A percentile compares a stretch with the other conserved stretches of the same genome.
Evolutionary conservation across 305 asterid genomes (phyloP).

Genomic region (Fraxinus ornus): DNA sequence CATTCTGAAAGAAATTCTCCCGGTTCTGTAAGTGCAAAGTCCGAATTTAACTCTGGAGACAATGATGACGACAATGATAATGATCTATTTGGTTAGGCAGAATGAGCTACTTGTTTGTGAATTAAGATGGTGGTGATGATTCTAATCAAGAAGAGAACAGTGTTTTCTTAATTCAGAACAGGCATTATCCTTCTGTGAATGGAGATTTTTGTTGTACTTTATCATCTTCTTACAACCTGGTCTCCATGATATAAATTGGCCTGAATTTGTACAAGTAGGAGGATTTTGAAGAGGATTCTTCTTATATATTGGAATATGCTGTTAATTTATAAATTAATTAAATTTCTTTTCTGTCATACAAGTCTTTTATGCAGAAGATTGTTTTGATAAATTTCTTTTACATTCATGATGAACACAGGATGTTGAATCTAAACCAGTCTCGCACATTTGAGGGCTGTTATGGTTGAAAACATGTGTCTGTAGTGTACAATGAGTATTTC

Average conservation of each 20-base stretch:
- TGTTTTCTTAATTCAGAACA: conserved; percentile 24
- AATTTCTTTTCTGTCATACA: neutral
- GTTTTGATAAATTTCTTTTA: neutral
- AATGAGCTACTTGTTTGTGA: conserved; percentile 22
- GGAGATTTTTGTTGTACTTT: conserved; percentile 42
- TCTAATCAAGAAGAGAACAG: conserved; percentile 25
- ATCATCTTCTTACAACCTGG: conserved; percentile 22
- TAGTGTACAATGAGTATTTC: neutral
- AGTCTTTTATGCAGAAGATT: neutral
- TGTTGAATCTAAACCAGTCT: neutral
- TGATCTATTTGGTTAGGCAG: conserved; percentile 81
- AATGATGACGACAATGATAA: conserved; percentile 51
- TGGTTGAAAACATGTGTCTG: neutral
- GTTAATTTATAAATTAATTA: neutral
- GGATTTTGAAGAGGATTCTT: conserved; percentile 25
- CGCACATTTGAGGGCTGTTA: neutral
- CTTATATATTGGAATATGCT: conserved; percentile 3
- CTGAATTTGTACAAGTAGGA: conserved; percentile 23
- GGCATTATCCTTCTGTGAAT: conserved; percentile 25
- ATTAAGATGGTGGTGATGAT: conserved; percentile 4
- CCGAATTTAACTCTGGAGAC: conserved; percentile 32
- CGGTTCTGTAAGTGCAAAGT: conserved; percentile 31
- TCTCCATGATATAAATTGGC: conserved; percentile 17
- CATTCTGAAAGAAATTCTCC: conserved; percentile 38
- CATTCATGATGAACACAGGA: neutral